phyloP scores from a whole-genome alignment of 805 yeast genomes.

The Nakazawaea wickerhamii region DNA sequence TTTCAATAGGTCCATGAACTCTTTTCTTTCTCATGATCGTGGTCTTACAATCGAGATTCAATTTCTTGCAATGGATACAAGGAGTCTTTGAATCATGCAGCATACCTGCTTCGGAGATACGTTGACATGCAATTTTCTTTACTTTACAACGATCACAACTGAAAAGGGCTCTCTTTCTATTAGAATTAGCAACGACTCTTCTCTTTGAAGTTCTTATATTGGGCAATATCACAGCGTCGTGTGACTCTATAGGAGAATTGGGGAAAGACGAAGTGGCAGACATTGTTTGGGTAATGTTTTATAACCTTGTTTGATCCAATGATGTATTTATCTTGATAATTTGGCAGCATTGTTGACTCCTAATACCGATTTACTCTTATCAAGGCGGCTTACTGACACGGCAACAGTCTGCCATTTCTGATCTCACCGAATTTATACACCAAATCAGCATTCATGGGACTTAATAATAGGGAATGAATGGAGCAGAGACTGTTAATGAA shows the following conservation, averaged over 20 bases:
- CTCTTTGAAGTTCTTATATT: constrained; percentile 11
- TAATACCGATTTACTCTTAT: too few relatives aligned
- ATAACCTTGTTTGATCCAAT: too few relatives aligned
- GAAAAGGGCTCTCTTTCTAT: constrained; percentile 17
- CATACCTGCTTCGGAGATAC: constrained; percentile 9
- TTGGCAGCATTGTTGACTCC: too few relatives aligned
- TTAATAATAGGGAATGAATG: too few relatives aligned
- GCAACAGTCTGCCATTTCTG: too few relatives aligned
- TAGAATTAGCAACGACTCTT: constrained; percentile 8
- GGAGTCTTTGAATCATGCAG: constrained; percentile 12
- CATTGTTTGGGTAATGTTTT: background rate
- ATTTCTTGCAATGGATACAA: constrained; percentile 15
- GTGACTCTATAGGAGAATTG: background rate
- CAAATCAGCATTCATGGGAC: too few relatives aligned
- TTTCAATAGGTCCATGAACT: constrained; percentile 16
- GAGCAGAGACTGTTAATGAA: too few relatives aligned
- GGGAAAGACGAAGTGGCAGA: background rate
- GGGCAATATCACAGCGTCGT: constrained; percentile 8
- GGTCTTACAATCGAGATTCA: constrained; percentile 15
- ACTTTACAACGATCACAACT: constrained; percentile 17
- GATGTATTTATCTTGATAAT: too few relatives aligned
- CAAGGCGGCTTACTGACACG: too few relatives aligned
- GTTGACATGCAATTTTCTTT: constrained; percentile 14
- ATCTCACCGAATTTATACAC: too few relatives aligned
- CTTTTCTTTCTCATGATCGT: constrained; percentile 19